A percentile compares a stretch with the other conserved stretches of the same genome.
phyloP scores from a whole-genome alignment of 176 grass and related monocot genomes.

The Thalia dealbata region DNA sequence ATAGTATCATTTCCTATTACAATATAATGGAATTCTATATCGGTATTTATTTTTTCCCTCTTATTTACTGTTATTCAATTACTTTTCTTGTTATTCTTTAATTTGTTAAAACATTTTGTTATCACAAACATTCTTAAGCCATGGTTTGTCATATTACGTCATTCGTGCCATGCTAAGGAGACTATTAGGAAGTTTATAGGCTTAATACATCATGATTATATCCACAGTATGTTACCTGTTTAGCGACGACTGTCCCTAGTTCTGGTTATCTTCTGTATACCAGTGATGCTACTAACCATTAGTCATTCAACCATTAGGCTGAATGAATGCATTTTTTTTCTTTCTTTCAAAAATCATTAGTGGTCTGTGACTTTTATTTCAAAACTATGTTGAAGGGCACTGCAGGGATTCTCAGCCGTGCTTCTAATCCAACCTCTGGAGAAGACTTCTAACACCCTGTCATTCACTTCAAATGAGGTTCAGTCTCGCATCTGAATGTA shows the following conservation, averaged over 20 bases:
- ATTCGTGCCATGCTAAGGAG: not conserved
- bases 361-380: conserved; percentile 16
- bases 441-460: conserved; percentile 22
- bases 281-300: not conserved
- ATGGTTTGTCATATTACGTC: not conserved
- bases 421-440: conserved; percentile 14
- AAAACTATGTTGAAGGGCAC: conserved; percentile 46
- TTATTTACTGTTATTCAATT: no score
- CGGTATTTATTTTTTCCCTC: no score
- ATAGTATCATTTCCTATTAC: no score
- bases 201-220: not conserved
- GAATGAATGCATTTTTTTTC: not conserved
- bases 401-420: conserved; percentile 66
- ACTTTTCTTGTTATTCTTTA: no score
- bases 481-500: not conserved
- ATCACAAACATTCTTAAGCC: not conserved
- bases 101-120: not conserved
- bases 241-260: not conserved
- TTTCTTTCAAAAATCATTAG: not conserved
- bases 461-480: conserved; percentile 50
- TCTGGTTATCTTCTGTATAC: not conserved
- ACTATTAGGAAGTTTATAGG: not conserved
- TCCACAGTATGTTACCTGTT: not conserved
- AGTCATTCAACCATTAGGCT: not conserved
- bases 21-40: no score